Conservation (phyloP, 2,329 filamentous ascomycete genomes). For the Cladosporium colombiae region DNA sequence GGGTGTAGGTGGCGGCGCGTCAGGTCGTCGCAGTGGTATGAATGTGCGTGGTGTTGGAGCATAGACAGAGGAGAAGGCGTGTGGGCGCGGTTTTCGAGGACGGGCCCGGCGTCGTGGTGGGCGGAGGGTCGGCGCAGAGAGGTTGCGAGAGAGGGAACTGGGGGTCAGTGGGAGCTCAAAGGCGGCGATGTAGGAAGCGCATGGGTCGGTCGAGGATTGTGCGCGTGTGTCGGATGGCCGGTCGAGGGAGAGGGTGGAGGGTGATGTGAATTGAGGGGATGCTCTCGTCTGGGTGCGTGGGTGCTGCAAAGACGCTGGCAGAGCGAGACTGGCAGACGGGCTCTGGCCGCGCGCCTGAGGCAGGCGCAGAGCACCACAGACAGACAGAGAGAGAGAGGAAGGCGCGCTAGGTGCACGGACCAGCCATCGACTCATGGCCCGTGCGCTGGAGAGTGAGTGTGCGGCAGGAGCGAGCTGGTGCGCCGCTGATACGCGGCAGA, state of each 20-base stretch:
- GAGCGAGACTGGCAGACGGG: not conserved
- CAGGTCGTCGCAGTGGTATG: not conserved
- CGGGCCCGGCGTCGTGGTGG: slow-evolving; percentile 9
- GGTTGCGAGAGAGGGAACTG: not conserved
- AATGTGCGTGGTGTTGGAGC: slow-evolving; percentile 1
- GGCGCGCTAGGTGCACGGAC: not conserved
- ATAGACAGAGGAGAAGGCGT: slow-evolving; percentile 7
- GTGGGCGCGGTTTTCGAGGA: slow-evolving; percentile 13
- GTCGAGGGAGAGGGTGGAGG: not conserved
- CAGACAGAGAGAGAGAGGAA: not conserved
- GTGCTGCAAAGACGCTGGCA: slow-evolving; percentile 4
- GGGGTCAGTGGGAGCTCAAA: slow-evolving; percentile 6
- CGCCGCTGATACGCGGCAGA: not conserved
- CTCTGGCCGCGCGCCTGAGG: slow-evolving; percentile 1
- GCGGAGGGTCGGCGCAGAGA: slow-evolving; percentile 11
- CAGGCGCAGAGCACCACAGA: not conserved
- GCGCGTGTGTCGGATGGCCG: not conserved
- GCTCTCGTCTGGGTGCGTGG: slow-evolving; percentile 5
- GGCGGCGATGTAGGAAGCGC: not conserved
- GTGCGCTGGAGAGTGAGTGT: not conserved
- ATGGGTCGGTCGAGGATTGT: not conserved
- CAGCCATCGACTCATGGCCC: not conserved
- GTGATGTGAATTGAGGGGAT: slow-evolving; percentile 11
- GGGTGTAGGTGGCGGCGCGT: slow-evolving; percentile 8
- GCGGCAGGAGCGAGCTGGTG: not conserved